A percentile compares a stretch with the other conserved stretches of the same genome.
phyloP scores from a whole-genome alignment of 2,329 filamentous ascomycete species.

The Dothideomycetes sp. region DNA sequence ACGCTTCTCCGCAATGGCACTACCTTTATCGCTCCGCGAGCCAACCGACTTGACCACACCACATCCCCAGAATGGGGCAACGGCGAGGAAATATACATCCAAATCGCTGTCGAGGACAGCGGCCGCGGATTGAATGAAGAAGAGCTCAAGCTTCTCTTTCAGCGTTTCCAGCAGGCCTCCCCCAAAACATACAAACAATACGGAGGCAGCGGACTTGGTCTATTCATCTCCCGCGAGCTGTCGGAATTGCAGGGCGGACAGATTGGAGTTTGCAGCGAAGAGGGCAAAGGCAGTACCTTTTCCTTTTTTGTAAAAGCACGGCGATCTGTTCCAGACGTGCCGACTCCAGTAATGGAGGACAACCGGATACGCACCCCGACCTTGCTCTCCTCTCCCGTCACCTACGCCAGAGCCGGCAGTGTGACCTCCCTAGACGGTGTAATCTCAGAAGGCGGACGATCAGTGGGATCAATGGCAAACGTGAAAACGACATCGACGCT shows the following conservation, averaged over 20 bases:
- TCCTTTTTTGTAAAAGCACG: conserved; percentile 54
- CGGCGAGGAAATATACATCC: conserved; percentile 25
- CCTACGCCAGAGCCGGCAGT: background rate
- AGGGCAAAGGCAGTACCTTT: conserved; percentile 52
- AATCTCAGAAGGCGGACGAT: background rate
- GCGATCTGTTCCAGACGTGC: conserved; percentile 18
- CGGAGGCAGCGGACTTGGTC: conserved; percentile 55
- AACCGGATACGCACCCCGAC: background rate
- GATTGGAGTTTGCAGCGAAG: conserved; percentile 50
- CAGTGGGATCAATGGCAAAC: background rate
- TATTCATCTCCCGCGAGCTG: conserved; percentile 56
- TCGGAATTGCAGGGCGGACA: conserved; percentile 58
- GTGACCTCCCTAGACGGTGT: background rate
- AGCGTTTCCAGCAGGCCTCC: conserved; percentile 58
- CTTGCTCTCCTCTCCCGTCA: conserved; percentile 1
- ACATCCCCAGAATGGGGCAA: conserved; percentile 21
- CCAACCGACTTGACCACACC: conserved; percentile 9
- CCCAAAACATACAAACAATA: conserved; percentile 56
- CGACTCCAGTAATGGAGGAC: background rate
- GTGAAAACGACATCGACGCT: background rate
- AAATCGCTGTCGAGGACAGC: conserved; percentile 24
- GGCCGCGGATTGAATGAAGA: conserved; percentile 23
- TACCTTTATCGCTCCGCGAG: conserved; percentile 19
- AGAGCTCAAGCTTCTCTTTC: conserved; percentile 41
- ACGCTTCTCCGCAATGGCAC: conserved; percentile 19